Conservation (phyloP, 2,329 filamentous ascomycete genomes). For the Colletotrichum gloeosporioides region DNA sequence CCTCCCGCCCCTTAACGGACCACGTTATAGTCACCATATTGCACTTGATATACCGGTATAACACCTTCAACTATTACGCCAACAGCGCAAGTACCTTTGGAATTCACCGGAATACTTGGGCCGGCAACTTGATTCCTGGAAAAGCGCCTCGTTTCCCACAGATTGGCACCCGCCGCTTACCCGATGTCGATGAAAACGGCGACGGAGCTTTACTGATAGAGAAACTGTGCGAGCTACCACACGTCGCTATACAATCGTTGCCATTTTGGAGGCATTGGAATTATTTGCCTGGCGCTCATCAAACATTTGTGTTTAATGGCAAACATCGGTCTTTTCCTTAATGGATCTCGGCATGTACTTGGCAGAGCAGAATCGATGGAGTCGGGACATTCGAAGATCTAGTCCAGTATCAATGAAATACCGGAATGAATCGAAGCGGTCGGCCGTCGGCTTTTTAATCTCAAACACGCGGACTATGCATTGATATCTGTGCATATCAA, state of each 20-base stretch:
- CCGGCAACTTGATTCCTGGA: not conserved
- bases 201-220: not conserved
- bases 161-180: constrained; percentile 18
- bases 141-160: not conserved
- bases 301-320: not conserved
- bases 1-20: not conserved
- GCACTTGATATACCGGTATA: constrained; percentile 11
- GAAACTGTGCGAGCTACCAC: not conserved
- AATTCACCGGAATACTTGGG: not conserved
- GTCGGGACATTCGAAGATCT: not conserved
- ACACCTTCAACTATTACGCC: not conserved
- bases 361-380: not conserved
- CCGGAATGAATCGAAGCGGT: not conserved
- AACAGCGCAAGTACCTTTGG: not conserved
- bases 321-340: not conserved
- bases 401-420: not conserved
- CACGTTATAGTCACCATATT: constrained; percentile 9
- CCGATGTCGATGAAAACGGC: not conserved
- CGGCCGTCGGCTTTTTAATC: not conserved
- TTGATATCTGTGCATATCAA: not conserved
- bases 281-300: not conserved
- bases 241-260: not conserved
- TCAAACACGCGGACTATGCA: not conserved
- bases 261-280: not conserved
- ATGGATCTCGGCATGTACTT: not conserved